Evolutionary conservation across 2,329 filamentous ascomycete species (phyloP), one percentile per base, ranked within the genome.

Genomic region (Daldinia sp.): DNA sequence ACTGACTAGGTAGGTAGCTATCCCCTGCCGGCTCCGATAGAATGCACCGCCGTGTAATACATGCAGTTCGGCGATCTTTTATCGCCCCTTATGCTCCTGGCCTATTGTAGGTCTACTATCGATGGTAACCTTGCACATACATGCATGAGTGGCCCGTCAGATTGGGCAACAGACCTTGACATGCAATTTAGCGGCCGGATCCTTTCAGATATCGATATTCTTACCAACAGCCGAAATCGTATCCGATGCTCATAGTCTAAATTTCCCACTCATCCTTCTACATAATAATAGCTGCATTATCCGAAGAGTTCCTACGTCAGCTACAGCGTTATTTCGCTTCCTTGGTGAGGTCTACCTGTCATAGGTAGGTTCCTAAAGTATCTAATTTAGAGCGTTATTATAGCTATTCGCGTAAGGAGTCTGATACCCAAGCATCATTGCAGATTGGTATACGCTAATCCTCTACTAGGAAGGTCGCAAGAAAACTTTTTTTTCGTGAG

Each of bases 141-240:
- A n/a, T 51, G 46, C 46, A 51, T 51, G 46, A 33, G 46, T 51
- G 46, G 28, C 46, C 46, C 46, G 46, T 50, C 46, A 50, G 46
- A 33, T 33, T 51, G 46, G 46, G 15, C 23, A 12, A 15, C 26
- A 12, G 15, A 51, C 37, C 30, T 54, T 23, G 10, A 37, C 20
- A 37, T 54, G 30, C 30, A 23, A 2, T 5, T 37, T 37, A 23
- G 33, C 4, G 33, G 30, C 33, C 10, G 7, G 26, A 20, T 53
- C 28, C 50, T 37, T 20, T 3, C 18, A n/a, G 15, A 51, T 6
- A 20, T 20, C 4, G 48, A 20, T 53, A 35, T 33, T 33, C 23
- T 35, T 33, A 33, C 15, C 7, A 53, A 53, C 28, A 53, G 48
- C 28, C 48, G 26, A 35, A 35, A 18, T 35, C 9, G 9, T 33